Base-by-base conservation (phyloP, 2,329 filamentous ascomycete species). In the Trichoderma guizhouense region DNA sequence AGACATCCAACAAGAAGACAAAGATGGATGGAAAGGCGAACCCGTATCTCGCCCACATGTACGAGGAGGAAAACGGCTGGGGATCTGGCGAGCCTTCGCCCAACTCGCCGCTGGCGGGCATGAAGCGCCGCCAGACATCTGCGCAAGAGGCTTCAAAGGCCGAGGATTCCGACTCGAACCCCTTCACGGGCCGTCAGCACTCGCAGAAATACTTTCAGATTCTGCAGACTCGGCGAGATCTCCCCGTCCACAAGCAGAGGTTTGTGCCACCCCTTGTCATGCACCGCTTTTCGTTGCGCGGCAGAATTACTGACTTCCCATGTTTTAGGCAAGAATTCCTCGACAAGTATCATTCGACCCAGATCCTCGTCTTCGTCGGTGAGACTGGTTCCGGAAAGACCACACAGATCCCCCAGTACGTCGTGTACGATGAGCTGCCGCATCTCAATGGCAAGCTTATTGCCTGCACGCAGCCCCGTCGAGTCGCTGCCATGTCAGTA, bases 301-400 rank as follows among this genome's bases (percentile, higher is more conserved):
- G 21, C n/a, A 14, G 47, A 53, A 24, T 24, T 21, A 21, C 47
- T 53, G 47, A 18, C 30, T 26, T 60, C 26, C 24, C 21, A 36
- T n/a, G 8, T n/a, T 71, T 43, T 43, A 93, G 93, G 82, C 90
- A 96, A 82, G 96, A 99, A 81, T 99, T 99, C 80, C 88, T 99
- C 73, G 86, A 95, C 79, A 89, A 97, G 79, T 99, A 97, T 84
- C 97, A 99, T 78, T 90, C 92, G 78, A 93, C 91, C 28, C 96
- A 99, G 83, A 98, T 99, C 76, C 90, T 99, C 73, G 96, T 99
- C 78, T 98, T 99, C 79, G 96, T 99, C 75, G 96, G 96, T 85
- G 96, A 99, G 86, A 99, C 96, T 9, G 96, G 97, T 89, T 99
- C 96, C 76, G 96, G 96, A 85, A 99, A 99, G 86, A 99, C 96